Conservation (phyloP, 108 stramenopile species). For the Conticribra weissflogii region DNA sequence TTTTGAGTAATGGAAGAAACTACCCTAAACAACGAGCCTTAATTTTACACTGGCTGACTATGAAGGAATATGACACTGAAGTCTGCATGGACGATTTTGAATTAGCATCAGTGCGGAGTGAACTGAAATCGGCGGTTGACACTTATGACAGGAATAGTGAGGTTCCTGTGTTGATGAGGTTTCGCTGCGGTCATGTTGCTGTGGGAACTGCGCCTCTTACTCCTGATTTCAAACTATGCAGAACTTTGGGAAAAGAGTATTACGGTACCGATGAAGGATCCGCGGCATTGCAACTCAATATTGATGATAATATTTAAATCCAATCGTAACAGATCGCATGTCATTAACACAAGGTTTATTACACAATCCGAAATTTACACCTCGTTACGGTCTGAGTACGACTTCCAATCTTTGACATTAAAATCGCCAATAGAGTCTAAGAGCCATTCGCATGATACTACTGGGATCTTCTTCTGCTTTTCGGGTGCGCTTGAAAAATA, state of each 20-base stretch:
- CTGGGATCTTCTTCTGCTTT: conserved; percentile 7
- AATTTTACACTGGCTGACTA: conserved; percentile 77
- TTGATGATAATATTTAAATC: too few relatives aligned
- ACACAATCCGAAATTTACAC: not conserved
- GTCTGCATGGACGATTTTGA: conserved; percentile 90
- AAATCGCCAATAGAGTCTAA: conserved; percentile 55
- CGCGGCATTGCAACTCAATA: conserved; percentile 75
- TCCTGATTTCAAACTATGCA: conserved; percentile 77
- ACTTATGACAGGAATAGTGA: conserved; percentile 70
- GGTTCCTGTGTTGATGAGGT: conserved; percentile 70
- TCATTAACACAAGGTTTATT: not conserved
- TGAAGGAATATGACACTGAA: conserved; percentile 83
- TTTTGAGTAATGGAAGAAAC: conserved; percentile 45
- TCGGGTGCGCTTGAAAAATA: conserved; percentile 2
- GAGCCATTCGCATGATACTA: conserved; percentile 47
- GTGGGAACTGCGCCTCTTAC: conserved; percentile 68
- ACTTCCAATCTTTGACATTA: conserved; percentile 12
- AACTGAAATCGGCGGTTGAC: conserved; percentile 62
- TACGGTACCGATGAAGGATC: conserved; percentile 43
- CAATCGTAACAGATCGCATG: too few relatives aligned
- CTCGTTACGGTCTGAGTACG: not conserved
- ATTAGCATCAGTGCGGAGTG: conserved; percentile 59
- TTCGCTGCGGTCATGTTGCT: conserved; percentile 85
- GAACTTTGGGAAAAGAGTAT: conserved; percentile 74
- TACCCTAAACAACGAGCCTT: conserved; percentile 64